Conservation (phyloP, 768 basidiomycete genomes). For the Lactarius tabidus region DNA sequence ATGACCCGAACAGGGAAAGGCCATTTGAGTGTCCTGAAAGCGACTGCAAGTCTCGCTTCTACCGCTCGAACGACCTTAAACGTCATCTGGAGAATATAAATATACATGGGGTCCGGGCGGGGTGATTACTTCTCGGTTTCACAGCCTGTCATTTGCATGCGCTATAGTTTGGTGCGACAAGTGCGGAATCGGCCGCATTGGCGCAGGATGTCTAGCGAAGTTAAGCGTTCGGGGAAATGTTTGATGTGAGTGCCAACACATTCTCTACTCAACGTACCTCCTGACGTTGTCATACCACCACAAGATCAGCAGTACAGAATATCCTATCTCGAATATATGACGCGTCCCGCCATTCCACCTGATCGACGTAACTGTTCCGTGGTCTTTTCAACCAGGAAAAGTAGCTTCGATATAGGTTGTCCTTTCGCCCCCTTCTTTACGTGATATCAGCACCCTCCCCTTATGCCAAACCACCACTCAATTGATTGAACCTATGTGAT, state of each 20-base stretch:
- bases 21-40: neutral
- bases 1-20: neutral
- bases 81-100: neutral
- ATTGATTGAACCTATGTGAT: no score
- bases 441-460: no score
- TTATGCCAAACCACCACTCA: no score
- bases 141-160: neutral
- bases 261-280: neutral
- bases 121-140: neutral
- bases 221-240: neutral
- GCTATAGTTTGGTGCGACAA: neutral
- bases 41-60: neutral
- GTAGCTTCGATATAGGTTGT: no score
- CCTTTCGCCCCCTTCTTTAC: no score
- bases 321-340: no score
- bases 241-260: neutral
- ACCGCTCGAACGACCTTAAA: neutral
- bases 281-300: neutral
- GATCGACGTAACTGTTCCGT: no score
- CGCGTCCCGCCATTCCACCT: no score
- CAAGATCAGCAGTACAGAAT: neutral
- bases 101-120: neutral
- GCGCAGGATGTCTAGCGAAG: neutral
- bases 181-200: neutral
- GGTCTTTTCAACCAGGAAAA: no score